These are phyloP conservation scores for Ottelia alismoides DNA, from an alignment of 106 monocot genomes.

Conservation along the genomic window DNA sequence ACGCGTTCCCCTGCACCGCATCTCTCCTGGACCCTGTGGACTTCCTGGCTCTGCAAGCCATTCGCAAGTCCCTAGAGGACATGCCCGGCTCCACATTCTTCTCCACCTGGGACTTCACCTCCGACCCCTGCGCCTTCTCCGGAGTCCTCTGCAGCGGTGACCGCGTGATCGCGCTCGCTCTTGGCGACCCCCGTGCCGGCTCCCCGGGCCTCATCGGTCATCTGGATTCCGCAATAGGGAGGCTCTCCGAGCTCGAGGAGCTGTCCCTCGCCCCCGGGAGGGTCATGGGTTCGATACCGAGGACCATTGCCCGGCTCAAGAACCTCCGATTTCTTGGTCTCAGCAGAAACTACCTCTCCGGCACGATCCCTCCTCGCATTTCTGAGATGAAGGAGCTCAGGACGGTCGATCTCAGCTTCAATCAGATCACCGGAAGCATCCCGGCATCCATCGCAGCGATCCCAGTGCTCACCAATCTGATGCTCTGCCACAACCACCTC, in stretches of 20 bases:
- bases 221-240: conserved; percentile 29
- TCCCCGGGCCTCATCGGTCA: conserved; percentile 44
- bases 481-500: conserved; percentile 14
- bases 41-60: conserved; percentile 58
- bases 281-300: conserved; percentile 41
- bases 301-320: conserved; percentile 15
- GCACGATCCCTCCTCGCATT: conserved; percentile 5
- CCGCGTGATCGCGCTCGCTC: conserved; percentile 34
- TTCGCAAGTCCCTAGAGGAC: conserved; percentile 50
- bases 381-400: background rate
- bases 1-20: no score
- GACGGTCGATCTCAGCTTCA: conserved; percentile 27
- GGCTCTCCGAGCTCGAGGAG: conserved; percentile 43
- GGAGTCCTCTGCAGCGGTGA: conserved; percentile 10
- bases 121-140: conserved; percentile 54
- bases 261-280: conserved; percentile 74
- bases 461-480: background rate
- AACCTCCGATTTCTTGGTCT: conserved; percentile 62
- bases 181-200: conserved; percentile 38
- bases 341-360: conserved; percentile 24
- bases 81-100: conserved; percentile 75
- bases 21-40: conserved; percentile 53
- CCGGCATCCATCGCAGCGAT: background rate
- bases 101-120: conserved; percentile 68
- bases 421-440: conserved; percentile 12